Evolutionary conservation across 805 yeast genomes (phyloP), one percentile per base, ranked within the genome.

Genomic region (Ogataea haglerorum): DNA sequence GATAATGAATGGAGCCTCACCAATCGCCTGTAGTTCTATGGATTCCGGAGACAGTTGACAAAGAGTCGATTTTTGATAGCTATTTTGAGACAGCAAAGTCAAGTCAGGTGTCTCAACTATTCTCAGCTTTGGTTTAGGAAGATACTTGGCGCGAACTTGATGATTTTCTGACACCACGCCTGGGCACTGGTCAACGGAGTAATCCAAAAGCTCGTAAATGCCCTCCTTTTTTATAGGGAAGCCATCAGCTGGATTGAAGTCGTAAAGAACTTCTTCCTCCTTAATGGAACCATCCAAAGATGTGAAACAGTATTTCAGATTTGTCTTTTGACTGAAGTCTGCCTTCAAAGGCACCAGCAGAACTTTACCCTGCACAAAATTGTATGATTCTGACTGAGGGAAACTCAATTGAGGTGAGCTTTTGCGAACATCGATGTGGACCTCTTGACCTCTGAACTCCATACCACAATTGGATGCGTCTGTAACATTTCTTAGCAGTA

Each of bases 391-490:
- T 37, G 54, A 38, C 37, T 60, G 48, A 41, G 54, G 41, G 39
- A 74, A 65, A 6, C 57, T 49, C 9, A 73, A 48, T 30, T 59
- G 58, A 0, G 98, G 95, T 2, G 81, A 64, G 40, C 82, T 86
- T 36, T 78, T 67, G 52, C 90, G 76, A 1, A 89, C 89, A 22
- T 71, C 69, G n/a, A 93, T 67, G 18, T 64, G 72, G 12, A 79
- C 78, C 47, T 85, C 90, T 16, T 75, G 74, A 14, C 75, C 78
- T 33, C 78, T 74, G 42, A 85, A 64, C 10, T 76, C 78, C n/a
- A 86, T 91, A 15, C 73, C 70, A 64, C 99, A 93, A 1, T 81
- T 80, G 9, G 85, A 76, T n/a, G 76, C 72, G 58, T 93, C 99
- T 16, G 72, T 72, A 2, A 86, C 77, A 9, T 85, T 73, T 2